Evolutionary conservation across 1,139 yeast genomes (phyloP), one percentile per base, ranked within the genome.

Genomic region (Geotrichum cucujoidarum): DNA sequence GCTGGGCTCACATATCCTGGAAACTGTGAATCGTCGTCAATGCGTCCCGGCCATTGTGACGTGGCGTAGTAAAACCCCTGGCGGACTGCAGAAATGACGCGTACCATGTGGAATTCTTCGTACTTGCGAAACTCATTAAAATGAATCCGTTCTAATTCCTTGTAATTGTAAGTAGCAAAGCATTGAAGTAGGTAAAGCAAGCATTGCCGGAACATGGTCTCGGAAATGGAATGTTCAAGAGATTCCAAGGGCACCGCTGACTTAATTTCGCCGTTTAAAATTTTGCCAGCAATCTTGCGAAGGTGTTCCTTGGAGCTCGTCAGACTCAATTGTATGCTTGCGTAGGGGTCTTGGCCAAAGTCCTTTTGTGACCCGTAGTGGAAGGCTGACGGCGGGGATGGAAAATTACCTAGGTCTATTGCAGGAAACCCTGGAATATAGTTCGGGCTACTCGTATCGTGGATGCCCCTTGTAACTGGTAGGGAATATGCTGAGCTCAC

Each of bases 1-100:
- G 27, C n/a, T n/a, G 54, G 54, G 4, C 45, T 44, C 32, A 36
- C 18, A 13, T 40, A 47, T 7, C 51, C 51, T 1, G 53, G 53
- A 30, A 47, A 51, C 34, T 27, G 31, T n/a, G 38, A 20, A 29
- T 49, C 53, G 18, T 49, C 51, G n/a, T 43, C 47, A 2, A 51
- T 30, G 14, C 40, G 32, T 2, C 49, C 53, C 14, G 20, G 20
- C 48, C 50, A 50, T 13, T 18, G 14, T 14, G 10, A 44, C 27
- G 21, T 45, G 32, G 17, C 43, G 38, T 11, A 43, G 36, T 16
- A 4, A 20, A 49, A n/a, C 5, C 51, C 53, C 17, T 43, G 30
- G 10, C 40, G 35, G n/a, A 51, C 29, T 13, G 44, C 50, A 7
- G 47, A 30, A 24, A 51, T 27, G 16, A 35, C 8, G 8, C 39